Percentiles rank a stretch among this genome's conserved stretches.
phyloP scores from a whole-genome alignment of 1,284 basidiomycete species.

The Retiboletus flavoniger region DNA sequence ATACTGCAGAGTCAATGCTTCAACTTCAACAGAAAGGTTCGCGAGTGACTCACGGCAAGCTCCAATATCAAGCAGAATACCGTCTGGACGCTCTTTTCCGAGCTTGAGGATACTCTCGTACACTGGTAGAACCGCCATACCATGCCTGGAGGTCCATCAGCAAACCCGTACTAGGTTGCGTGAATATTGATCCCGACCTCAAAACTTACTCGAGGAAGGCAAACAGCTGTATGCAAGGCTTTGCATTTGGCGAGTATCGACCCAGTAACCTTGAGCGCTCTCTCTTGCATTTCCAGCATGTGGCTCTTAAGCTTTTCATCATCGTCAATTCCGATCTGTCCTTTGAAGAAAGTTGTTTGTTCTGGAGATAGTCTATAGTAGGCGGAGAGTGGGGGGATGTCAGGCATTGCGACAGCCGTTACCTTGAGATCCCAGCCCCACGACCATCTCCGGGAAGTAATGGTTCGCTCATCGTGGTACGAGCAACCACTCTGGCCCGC shows the following conservation, averaged over 20 bases:
- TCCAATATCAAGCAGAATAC: slow-evolving; percentile 13
- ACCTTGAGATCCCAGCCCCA: slow-evolving; percentile 1
- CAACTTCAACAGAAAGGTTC: not conserved
- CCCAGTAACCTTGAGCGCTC: slow-evolving; percentile 12
- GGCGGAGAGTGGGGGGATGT: not conserved
- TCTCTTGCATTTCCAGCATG: slow-evolving; percentile 14
- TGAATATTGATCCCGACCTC: not conserved
- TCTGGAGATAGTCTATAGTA: slow-evolving; percentile 3
- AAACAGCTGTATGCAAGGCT: slow-evolving; percentile 10
- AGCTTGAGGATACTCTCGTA: slow-evolving; percentile 13
- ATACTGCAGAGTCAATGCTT: too few species aligned
- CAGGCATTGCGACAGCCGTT: not conserved
- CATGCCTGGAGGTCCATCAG: not conserved
- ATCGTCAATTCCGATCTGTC: slow-evolving; percentile 11
- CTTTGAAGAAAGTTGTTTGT: slow-evolving; percentile 2
- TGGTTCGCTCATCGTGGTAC: not conserved
- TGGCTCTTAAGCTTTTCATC: slow-evolving; percentile 11
- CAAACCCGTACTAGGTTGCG: too few species aligned
- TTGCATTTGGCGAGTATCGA: not conserved
- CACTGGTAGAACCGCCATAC: not conserved
- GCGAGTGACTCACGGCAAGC: slow-evolving; percentile 7
- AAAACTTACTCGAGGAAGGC: slow-evolving; percentile 11
- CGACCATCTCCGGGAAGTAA: not conserved
- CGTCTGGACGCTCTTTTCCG: slow-evolving; percentile 5
- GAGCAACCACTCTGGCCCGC: not conserved